These are phyloP conservation scores for Staphylotrichum longicolle DNA, from an alignment of 495 filamentous ascomycete genomes.

Conservation along the genomic window DNA sequence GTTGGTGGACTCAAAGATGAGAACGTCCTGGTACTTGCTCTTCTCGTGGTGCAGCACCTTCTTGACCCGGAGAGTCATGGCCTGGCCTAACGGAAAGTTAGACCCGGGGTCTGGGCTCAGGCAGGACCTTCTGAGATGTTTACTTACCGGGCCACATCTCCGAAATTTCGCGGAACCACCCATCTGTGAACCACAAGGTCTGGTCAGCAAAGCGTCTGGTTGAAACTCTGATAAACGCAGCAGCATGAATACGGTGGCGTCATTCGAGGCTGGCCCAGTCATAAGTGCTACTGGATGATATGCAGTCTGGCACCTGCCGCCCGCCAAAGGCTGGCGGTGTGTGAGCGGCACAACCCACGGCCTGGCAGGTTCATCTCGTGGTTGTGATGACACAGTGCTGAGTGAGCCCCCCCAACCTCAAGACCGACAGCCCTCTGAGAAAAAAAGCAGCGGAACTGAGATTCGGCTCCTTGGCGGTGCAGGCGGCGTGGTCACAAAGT, in stretches of 20 bases:
- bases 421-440: background rate
- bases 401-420: background rate
- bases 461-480: background rate
- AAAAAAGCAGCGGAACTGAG: background rate
- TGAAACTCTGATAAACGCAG: background rate
- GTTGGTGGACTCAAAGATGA: conserved; percentile 96
- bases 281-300: background rate
- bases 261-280: background rate
- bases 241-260: background rate
- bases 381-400: background rate
- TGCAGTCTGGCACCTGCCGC: background rate
- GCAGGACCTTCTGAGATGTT: background rate
- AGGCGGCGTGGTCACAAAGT: background rate
- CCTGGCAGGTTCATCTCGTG: background rate
- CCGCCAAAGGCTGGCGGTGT: background rate
- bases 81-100: conserved; percentile 58
- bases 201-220: conserved; percentile 7
- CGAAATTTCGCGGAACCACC: conserved; percentile 98
- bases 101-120: background rate
- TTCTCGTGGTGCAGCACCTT: conserved; percentile 98
- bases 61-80: conserved; percentile 97
- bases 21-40: conserved; percentile 96
- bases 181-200: conserved; percentile 59
- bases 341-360: conserved; percentile 6
- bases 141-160: conserved; percentile 86